These are phyloP conservation scores for Myriosclerotinia duriaeana DNA, from an alignment of 2,329 filamentous ascomycete genomes.

Conservation along the genomic window DNA sequence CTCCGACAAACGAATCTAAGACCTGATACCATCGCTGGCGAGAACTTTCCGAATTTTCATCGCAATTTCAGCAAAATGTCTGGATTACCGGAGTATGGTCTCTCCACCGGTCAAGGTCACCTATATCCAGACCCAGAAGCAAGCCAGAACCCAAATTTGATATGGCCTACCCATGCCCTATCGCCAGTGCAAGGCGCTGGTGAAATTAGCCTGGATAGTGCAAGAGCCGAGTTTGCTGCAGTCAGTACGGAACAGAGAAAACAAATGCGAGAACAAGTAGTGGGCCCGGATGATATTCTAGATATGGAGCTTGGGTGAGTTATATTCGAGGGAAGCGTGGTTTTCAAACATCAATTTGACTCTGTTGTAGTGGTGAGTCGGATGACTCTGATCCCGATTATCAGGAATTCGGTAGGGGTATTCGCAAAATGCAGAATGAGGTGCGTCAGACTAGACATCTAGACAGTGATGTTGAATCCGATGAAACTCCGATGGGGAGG, in stretches of 20 bases:
- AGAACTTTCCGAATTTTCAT: too few species aligned
- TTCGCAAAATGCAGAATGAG: constrained; percentile 43
- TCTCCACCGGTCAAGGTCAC: neutral
- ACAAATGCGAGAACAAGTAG: constrained; percentile 19
- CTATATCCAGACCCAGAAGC: constrained; percentile 29
- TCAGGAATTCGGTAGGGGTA: constrained; percentile 44
- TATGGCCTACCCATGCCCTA: constrained; percentile 13
- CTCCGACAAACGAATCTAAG: neutral
- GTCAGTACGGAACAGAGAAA: constrained; percentile 21
- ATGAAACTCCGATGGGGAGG: neutral
- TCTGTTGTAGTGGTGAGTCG: constrained; percentile 20
- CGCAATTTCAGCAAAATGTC: neutral
- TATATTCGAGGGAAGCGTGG: neutral
- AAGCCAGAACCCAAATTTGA: constrained; percentile 18
- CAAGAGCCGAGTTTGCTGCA: constrained; percentile 24
- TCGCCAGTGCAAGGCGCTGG: neutral
- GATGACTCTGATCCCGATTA: constrained; percentile 46
- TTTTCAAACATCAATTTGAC: neutral
- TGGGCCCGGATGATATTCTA: constrained; percentile 20
- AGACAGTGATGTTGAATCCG: constrained; percentile 24
- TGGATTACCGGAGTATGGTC: neutral
- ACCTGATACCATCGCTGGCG: neutral
- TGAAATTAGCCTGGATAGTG: neutral
- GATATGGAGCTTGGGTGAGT: constrained; percentile 17
- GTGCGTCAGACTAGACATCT: constrained; percentile 30